phyloP scores from a whole-genome alignment of 202 grass and related monocot genomes.

The Panicum hallii region DNA sequence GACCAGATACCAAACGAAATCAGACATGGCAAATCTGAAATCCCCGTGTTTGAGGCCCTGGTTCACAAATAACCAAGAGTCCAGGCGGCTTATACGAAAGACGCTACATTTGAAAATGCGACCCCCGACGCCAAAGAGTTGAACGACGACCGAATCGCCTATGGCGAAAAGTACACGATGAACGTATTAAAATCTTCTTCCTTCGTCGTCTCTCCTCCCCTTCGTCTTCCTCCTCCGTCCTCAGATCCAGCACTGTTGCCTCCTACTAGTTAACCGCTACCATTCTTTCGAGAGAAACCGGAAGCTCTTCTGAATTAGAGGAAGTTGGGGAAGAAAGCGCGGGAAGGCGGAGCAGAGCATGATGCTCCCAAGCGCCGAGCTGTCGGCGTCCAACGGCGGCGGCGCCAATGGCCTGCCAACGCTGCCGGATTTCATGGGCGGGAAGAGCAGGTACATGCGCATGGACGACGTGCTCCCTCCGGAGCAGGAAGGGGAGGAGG shows the following conservation, averaged over 20 bases:
- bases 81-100: neutral
- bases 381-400: conserved; percentile 29
- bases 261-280: neutral
- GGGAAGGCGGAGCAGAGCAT: conserved; percentile 30
- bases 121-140: neutral
- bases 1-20: neutral
- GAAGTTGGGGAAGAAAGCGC: conserved; percentile 15
- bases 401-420: conserved; percentile 37
- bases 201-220: too few relatives aligned
- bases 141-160: conserved; percentile 45
- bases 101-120: conserved; percentile 20
- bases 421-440: conserved; percentile 55
- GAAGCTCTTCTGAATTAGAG: neutral
- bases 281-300: neutral
- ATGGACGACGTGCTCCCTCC: conserved; percentile 66
- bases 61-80: neutral
- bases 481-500: conserved; percentile 37
- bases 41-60: neutral
- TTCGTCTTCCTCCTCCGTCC: conserved; percentile 2
- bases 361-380: conserved; percentile 48
- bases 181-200: conserved; percentile 22
- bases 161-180: conserved; percentile 4
- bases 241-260: conserved; percentile 40
- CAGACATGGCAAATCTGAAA: neutral
- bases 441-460: conserved; percentile 64